A percentile compares a stretch with the other conserved stretches of the same genome.
Evolutionary conservation across 2,329 filamentous ascomycete species (phyloP).

Genomic region (Epichloe sp.): DNA sequence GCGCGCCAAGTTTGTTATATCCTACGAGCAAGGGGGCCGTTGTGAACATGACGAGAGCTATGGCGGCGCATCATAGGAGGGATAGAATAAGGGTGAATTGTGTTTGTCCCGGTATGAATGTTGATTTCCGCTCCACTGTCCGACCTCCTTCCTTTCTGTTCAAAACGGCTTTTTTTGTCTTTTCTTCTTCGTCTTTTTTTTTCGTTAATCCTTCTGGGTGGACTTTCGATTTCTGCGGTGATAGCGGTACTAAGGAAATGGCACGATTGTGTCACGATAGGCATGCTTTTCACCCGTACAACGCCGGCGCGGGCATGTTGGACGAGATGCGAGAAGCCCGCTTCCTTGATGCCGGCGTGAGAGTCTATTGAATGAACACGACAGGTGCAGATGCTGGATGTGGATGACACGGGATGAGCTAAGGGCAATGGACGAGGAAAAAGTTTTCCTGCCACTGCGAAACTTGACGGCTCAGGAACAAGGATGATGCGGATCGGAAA

Average conservation of each 20-base stretch:
- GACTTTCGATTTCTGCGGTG: too few relatives aligned
- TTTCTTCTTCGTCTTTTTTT: too few relatives aligned
- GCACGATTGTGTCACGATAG: neutral
- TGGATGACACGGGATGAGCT: neutral
- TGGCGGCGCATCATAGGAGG: conserved; percentile 20
- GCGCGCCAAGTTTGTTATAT: conserved; percentile 31
- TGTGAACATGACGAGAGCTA: conserved; percentile 37
- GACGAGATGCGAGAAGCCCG: conserved; percentile 24
- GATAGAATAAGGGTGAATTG: conserved; percentile 24
- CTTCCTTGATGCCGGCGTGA: too few relatives aligned
- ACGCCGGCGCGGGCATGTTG: conserved; percentile 21
- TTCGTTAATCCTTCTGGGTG: too few relatives aligned
- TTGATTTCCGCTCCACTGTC: too few relatives aligned
- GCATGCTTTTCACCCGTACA: conserved; percentile 24
- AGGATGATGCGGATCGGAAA: neutral
- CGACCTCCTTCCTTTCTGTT: too few relatives aligned
- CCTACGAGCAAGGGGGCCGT: conserved; percentile 35
- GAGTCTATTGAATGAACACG: conserved; percentile 16
- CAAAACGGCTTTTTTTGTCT: too few relatives aligned
- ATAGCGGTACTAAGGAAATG: too few relatives aligned
- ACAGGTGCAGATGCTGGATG: conserved; percentile 14
- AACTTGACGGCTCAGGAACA: neutral
- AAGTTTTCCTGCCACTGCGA: neutral
- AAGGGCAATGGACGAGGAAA: neutral
- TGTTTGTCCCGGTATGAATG: conserved; percentile 28